Conservation (phyloP, 139 green algal species). For the Helicosporidium sp. region DNA sequence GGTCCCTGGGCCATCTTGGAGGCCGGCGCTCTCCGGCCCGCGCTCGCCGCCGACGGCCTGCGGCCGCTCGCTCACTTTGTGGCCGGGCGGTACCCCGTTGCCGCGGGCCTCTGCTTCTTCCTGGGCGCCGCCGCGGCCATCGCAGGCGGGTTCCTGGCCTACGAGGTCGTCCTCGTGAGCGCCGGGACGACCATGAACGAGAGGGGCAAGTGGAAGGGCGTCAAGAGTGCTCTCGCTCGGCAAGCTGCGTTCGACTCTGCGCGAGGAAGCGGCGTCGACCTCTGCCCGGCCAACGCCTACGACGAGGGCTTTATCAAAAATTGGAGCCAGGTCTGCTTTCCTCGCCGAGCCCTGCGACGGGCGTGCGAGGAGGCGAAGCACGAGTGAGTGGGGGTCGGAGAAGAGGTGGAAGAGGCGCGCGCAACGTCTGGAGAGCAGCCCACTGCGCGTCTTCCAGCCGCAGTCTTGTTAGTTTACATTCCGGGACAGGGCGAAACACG, state of each 20-base stretch:
- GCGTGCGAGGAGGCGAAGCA: no score
- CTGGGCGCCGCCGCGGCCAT: neutral
- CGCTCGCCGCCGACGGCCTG: no score
- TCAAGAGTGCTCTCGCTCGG: neutral
- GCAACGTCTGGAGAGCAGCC: neutral
- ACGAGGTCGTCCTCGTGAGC: slow-evolving; percentile 8
- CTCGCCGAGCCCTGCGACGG: no score
- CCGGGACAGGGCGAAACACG: neutral
- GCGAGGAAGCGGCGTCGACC: neutral
- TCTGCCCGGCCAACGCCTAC: neutral
- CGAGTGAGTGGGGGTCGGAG: neutral
- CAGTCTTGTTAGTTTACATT: neutral
- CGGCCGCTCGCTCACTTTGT: neutral
- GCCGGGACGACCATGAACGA: slow-evolving; percentile 11
- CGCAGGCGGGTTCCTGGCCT: slow-evolving; percentile 6
- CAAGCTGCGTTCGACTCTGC: neutral
- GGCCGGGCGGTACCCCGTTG: neutral
- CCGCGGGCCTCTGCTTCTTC: slow-evolving; percentile 6
- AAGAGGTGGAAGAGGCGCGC: neutral
- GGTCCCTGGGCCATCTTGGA: no score
- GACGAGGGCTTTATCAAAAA: no score
- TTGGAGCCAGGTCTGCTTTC: no score
- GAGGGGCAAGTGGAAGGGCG: neutral
- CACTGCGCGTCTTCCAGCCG: neutral
- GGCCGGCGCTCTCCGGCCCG: no score